phyloP scores from a whole-genome alignment of 1,139 yeast genomes.

The Scheffersomyces segobiensis region DNA sequence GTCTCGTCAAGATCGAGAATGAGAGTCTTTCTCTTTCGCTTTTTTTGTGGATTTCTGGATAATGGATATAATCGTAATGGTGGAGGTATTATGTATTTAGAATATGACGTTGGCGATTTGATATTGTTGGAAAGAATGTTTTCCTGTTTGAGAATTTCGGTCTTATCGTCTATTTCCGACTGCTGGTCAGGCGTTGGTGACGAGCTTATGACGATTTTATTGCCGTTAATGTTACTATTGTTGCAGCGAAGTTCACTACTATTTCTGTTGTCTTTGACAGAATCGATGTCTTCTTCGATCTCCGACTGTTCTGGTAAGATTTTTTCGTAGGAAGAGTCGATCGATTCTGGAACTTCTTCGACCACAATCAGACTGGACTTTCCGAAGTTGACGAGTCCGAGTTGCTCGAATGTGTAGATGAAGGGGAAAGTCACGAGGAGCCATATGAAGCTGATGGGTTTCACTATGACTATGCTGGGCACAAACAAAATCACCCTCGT shows the following conservation, averaged over 20 bases:
- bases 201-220: conserved; percentile 1
- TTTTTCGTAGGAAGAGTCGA: conserved; percentile 1
- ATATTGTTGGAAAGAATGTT: conserved; percentile 44
- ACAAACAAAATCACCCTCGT: conserved; percentile 31
- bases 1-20: conserved; percentile 93
- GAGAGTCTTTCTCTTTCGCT: conserved; percentile 58
- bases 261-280: neutral
- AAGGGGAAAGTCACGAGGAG: conserved; percentile 51
- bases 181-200: neutral
- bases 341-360: conserved; percentile 1
- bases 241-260: neutral
- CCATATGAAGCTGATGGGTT: conserved; percentile 48
- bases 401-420: conserved; percentile 31
- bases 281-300: neutral
- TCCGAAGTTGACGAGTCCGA: conserved; percentile 8
- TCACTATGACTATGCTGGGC: conserved; percentile 42
- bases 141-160: conserved; percentile 44
- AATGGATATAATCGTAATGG: conserved; percentile 49
- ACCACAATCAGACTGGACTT: neutral
- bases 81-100: conserved; percentile 50
- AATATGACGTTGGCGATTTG: conserved; percentile 58
- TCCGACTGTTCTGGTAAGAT: conserved; percentile 4
- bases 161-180: conserved; percentile 33
- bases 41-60: conserved; percentile 40
- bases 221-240: neutral